Conservation (phyloP, 2,329 filamentous ascomycete genomes). For the Calonectria fujianensis region DNA sequence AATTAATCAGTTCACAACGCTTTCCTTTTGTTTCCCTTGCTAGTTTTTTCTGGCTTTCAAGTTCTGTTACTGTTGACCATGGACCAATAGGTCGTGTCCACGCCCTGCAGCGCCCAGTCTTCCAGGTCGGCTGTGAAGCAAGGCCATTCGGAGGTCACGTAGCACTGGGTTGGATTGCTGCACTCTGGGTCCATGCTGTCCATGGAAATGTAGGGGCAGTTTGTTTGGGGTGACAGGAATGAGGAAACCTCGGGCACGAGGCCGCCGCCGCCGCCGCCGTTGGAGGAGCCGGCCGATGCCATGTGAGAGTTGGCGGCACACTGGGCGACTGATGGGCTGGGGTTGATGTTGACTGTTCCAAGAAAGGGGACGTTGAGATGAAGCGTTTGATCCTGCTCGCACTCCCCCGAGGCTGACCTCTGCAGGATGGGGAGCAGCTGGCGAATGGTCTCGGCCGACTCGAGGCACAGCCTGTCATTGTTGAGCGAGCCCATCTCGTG, state of each 20-base stretch:
- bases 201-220: slow-evolving; percentile 26
- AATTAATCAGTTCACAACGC: slow-evolving; percentile 14
- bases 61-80: slow-evolving; percentile 55
- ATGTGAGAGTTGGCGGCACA: slow-evolving; percentile 30
- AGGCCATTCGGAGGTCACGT: slow-evolving; percentile 46
- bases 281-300: slow-evolving; percentile 38
- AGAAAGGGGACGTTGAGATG: slow-evolving; percentile 68
- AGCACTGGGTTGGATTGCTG: slow-evolving; percentile 31
- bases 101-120: slow-evolving; percentile 64
- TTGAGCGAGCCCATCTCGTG: slow-evolving; percentile 61
- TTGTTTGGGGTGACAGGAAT: not conserved
- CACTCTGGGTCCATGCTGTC: slow-evolving; percentile 35
- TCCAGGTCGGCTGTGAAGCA: slow-evolving; percentile 58
- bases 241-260: not conserved
- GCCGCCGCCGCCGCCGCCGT: not conserved
- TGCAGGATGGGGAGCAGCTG: slow-evolving; percentile 66
- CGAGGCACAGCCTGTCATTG: slow-evolving; percentile 64
- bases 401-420: slow-evolving; percentile 42
- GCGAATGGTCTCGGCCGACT: slow-evolving; percentile 65
- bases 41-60: not conserved
- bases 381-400: slow-evolving; percentile 52
- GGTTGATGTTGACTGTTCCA: slow-evolving; percentile 67
- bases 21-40: not conserved
- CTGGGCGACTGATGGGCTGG: slow-evolving; percentile 41
- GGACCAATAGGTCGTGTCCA: slow-evolving; percentile 62